A percentile compares a stretch with the other conserved stretches of the same genome.
These are phyloP conservation scores for Hyphodiscus sp. DNA, from an alignment of 2,329 filamentous ascomycete species.

Conservation along the genomic window DNA sequence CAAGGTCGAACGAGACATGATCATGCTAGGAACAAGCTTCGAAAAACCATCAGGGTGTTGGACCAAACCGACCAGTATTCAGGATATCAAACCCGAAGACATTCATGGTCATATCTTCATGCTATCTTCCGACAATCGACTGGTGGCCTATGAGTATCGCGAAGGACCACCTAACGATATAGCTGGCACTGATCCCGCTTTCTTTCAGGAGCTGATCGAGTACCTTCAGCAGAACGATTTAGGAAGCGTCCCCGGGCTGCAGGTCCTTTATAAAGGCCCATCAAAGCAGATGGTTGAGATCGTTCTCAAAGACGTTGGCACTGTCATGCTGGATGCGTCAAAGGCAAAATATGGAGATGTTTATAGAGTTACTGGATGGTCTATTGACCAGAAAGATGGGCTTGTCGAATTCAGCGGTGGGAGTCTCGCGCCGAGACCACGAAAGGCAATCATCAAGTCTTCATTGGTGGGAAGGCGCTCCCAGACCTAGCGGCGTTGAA, in stretches of 20 bases:
- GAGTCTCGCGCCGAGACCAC: background rate
- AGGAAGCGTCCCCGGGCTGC: background rate
- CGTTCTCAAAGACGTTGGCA: background rate
- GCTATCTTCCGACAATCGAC: background rate
- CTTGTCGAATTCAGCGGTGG: background rate
- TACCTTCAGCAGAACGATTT: background rate
- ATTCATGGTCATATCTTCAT: slow-evolving; percentile 1
- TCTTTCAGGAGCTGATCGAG: slow-evolving; percentile 1
- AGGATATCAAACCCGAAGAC: background rate
- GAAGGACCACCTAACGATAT: background rate
- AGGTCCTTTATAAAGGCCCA: background rate
- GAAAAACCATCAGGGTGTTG: background rate
- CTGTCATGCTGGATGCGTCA: background rate
- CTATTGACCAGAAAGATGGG: background rate
- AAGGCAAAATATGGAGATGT: background rate
- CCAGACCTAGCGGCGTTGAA: background rate
- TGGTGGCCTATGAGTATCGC: slow-evolving; percentile 1
- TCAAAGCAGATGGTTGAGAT: background rate
- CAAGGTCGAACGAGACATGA: background rate
- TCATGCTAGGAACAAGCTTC: slow-evolving; percentile 1
- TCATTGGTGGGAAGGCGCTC: background rate
- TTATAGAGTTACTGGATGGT: background rate
- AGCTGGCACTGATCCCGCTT: background rate
- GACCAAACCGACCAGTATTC: background rate
- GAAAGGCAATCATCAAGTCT: background rate